These are phyloP conservation scores for Calophaca sinica DNA, from an alignment of 306 rosid species.

Conservation along the genomic window DNA sequence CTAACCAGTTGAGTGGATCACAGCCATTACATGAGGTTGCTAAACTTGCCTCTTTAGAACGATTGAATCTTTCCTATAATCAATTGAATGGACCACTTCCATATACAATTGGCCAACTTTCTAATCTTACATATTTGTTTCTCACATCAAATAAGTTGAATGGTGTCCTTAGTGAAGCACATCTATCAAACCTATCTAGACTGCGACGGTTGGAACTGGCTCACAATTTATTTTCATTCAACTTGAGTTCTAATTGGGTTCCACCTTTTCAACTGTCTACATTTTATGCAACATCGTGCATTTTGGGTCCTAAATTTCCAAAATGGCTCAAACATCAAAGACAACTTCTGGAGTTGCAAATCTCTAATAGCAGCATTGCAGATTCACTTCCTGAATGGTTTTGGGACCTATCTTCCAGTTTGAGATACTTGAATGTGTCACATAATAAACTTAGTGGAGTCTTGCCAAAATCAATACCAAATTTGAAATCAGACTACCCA, in stretches of 20 bases:
- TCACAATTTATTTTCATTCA: conserved; percentile 36
- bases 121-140: fast-evolving
- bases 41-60: background rate
- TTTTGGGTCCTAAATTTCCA: conserved; percentile 54
- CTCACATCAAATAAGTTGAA: conserved; percentile 35
- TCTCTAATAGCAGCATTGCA: conserved; percentile 27
- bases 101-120: conserved; percentile 34
- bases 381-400: conserved; percentile 43
- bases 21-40: background rate
- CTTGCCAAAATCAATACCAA: background rate
- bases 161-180: conserved; percentile 36
- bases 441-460: conserved; percentile 37
- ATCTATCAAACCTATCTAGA: conserved; percentile 26
- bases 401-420: conserved; percentile 1
- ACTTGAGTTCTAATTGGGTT: conserved; percentile 43
- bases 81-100: conserved; percentile 32
- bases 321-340: conserved; percentile 50
- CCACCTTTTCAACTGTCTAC: background rate
- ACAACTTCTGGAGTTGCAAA: background rate
- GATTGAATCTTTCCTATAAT: background rate
- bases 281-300: conserved; percentile 21
- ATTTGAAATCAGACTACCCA: fast-evolving
- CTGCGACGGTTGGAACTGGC: background rate
- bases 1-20: conserved; percentile 24
- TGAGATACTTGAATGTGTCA: conserved; percentile 23